Conservation (phyloP, 352 stramenopile species). For the Phytophthora melonis region DNA sequence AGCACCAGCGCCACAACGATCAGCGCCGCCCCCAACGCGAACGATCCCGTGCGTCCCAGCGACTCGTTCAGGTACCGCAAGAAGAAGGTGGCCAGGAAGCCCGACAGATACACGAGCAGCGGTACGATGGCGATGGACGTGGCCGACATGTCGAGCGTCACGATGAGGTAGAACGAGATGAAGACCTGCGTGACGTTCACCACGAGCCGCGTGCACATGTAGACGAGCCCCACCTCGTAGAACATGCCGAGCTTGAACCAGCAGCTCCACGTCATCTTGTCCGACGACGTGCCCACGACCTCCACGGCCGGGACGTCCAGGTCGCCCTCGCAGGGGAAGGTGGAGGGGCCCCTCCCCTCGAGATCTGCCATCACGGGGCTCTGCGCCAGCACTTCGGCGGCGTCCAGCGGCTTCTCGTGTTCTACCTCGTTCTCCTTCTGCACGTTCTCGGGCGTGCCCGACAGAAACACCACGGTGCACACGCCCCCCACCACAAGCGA, state of each 20-base stretch:
- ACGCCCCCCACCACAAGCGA: constrained; percentile 73
- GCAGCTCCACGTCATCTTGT: constrained; percentile 75
- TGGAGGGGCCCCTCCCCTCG: constrained; percentile 49
- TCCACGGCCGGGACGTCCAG: constrained; percentile 48
- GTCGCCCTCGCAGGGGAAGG: constrained; percentile 63
- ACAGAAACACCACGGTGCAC: constrained; percentile 72
- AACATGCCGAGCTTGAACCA: constrained; percentile 88
- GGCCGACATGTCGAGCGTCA: constrained; percentile 87
- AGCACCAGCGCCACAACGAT: constrained; percentile 61
- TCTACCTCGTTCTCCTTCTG: constrained; percentile 17
- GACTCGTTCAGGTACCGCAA: constrained; percentile 80
- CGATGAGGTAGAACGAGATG: constrained; percentile 89
- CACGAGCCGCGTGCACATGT: constrained; percentile 90
- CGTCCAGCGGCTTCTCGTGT: constrained; percentile 35
- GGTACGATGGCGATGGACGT: constrained; percentile 88
- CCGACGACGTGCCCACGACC: constrained; percentile 22
- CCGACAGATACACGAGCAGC: constrained; percentile 84
- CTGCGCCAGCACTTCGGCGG: constrained; percentile 35
- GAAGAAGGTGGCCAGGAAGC: constrained; percentile 83
- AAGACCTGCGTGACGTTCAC: constrained; percentile 90
- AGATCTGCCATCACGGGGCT: constrained; percentile 70
- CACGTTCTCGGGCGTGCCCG: constrained; percentile 71
- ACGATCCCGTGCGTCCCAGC: constrained; percentile 76
- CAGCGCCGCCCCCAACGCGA: constrained; percentile 62
- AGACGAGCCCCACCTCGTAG: constrained; percentile 86